These are phyloP conservation scores for Alternaria sp. DNA, from an alignment of 2,329 filamentous ascomycete genomes.

Conservation along the genomic window DNA sequence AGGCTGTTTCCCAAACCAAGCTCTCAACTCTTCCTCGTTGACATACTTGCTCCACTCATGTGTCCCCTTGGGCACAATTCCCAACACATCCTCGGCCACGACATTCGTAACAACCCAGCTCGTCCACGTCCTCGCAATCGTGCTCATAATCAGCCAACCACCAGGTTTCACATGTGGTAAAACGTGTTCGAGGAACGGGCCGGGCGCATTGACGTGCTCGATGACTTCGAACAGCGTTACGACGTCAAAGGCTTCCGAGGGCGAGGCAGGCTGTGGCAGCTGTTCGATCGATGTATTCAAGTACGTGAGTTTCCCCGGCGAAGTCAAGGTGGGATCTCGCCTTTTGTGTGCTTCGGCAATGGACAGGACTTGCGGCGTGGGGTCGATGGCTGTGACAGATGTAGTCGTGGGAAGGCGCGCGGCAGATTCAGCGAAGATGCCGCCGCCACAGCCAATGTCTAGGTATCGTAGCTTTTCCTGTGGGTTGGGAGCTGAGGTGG, in stretches of 20 bases:
- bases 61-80: slow-evolving; percentile 90
- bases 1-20: slow-evolving; percentile 54
- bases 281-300: slow-evolving; percentile 80
- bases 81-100: slow-evolving; percentile 84
- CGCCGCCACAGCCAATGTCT: slow-evolving; percentile 94
- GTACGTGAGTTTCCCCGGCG: slow-evolving; percentile 71
- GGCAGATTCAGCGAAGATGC: slow-evolving; percentile 92
- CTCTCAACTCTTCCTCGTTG: slow-evolving; percentile 78
- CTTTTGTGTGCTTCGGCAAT: slow-evolving; percentile 80
- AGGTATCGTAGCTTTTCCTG: slow-evolving; percentile 71
- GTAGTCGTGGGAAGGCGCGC: slow-evolving; percentile 71
- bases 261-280: slow-evolving; percentile 54
- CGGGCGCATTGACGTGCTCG: slow-evolving; percentile 85
- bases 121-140: slow-evolving; percentile 87
- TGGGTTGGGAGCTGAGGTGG: slow-evolving; percentile 49
- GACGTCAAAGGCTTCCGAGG: slow-evolving; percentile 72
- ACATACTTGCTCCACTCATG: slow-evolving; percentile 98
- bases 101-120: slow-evolving; percentile 94
- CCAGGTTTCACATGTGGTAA: slow-evolving; percentile 84
- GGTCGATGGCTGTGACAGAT: slow-evolving; percentile 79
- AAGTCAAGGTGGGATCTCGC: slow-evolving; percentile 72
- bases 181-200: slow-evolving; percentile 75
- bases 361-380: slow-evolving; percentile 74
- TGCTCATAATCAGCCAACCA: slow-evolving; percentile 91
- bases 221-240: slow-evolving; percentile 93